Base-by-base conservation (phyloP, 2,329 filamentous ascomycete species). In the Monosporascus ibericus region DNA sequence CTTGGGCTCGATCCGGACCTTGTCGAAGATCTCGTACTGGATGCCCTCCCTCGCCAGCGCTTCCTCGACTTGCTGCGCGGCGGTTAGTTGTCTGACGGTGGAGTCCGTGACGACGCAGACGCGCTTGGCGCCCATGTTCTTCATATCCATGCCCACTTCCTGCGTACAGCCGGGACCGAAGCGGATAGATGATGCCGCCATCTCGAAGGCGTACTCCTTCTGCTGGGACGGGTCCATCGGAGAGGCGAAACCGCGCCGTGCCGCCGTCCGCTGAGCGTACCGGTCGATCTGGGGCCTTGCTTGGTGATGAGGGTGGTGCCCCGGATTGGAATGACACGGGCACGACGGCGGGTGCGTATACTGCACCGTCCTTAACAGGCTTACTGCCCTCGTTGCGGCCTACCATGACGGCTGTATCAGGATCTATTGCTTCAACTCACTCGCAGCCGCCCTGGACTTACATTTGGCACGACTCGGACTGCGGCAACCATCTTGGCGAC, bases 171-270 rank as follows among this genome's bases (percentile, higher is more conserved):
- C 94, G 0, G 90, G 90, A 0, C 94, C 94, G 63, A 97, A 99
- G 14, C 94, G 85, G 65, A 99, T 96, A 27, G 87, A 90, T 1
- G 90, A 95, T 1, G 94, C 91, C 0, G 94, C 94, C 92, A 99
- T 95, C 70, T 99, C 94, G 67, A 99, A 99, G 15, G 94, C 94
- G 73, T 99, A 99, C 70, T 99, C 94, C 69, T 95, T 96, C 65
- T 91, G 82, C 58, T 84, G 81, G 2, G 81, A 79, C 8, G 79
- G 72, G 63, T 90, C 86, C 27, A 87, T 74, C 0, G 92, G 90
- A 0, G 90, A 92, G n/a, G 90, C 91, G 69, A 81, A 85, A 48
- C 75, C 75, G 36, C 82, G 71, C 59, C 59, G 70, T 53, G 55
- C 66, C 20, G 69, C 65, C 47, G 65, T 69, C 52, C 73, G 76